Evolutionary conservation across 257 asterid genomes (phyloP).

Genomic region (Nicotiana noctiflora): DNA sequence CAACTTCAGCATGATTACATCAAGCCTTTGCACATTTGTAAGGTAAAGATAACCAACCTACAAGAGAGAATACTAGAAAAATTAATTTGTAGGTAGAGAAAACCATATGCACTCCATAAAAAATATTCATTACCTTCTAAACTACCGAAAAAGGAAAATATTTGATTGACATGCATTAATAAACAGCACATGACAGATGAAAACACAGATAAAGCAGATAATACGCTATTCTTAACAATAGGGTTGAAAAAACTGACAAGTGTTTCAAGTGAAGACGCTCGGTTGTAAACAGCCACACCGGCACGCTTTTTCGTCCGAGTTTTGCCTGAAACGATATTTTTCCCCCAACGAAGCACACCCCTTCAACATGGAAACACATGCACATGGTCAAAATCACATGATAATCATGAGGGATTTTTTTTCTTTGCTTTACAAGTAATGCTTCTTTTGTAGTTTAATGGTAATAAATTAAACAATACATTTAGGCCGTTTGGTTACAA

Average conservation of each 20-base stretch:
- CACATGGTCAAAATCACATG: not conserved
- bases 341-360: constrained; percentile 96
- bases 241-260: constrained; percentile 49
- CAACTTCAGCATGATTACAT: constrained; percentile 71
- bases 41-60: constrained; percentile 90
- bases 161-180: not conserved
- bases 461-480: not conserved
- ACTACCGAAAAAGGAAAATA: not conserved
- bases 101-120: not conserved
- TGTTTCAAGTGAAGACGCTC: constrained; percentile 95
- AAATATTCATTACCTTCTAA: not conserved
- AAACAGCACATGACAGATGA: not conserved
- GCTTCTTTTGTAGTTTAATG: not conserved
- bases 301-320: constrained; percentile 89
- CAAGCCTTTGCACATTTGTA: constrained; percentile 66
- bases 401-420: not conserved
- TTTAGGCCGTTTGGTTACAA: too few species aligned
- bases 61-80: constrained; percentile 9
- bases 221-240: not conserved
- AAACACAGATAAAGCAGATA: not conserved
- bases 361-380: constrained; percentile 25
- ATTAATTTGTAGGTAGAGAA: not conserved
- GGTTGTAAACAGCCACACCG: constrained; percentile 88
- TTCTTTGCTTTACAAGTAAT: not conserved
- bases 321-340: constrained; percentile 78